Base-by-base conservation (phyloP, 495 filamentous ascomycete species). In the Sporormia fimetaria region DNA sequence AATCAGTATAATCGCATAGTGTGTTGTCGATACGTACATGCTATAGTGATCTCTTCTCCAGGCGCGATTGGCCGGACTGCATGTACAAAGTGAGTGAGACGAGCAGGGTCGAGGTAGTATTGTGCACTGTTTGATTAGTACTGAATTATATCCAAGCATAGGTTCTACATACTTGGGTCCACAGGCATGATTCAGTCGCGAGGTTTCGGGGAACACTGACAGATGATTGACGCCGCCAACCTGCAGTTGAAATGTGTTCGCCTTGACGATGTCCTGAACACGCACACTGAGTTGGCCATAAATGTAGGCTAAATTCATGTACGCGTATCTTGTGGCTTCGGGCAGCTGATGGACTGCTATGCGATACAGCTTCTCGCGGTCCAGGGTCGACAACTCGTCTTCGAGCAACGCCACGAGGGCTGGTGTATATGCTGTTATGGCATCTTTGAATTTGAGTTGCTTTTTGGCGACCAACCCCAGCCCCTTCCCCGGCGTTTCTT, bases 221-320 rank as follows among this genome's bases (percentile, higher is more conserved):
- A 53, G 31, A 40, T 53, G 50, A 15, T 41, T 49, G 22, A 44
- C 39, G 1, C 44, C 50, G 4, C 44, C 50, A 26, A 49, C 17
- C 5, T 53, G n/a, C 18, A 53, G 31, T 31, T 53, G 41, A 21
- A 53, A 53, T 3, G 50, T 44, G 23, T 53, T 53, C 12, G 44
- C 40, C 40, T 53, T 53, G n/a, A 53, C 37, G n/a, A 53, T 33
- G 24, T 53, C 50, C 21, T 53, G 50, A 6, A 48, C 30, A 3
- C 24, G 17, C 3, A 53, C 24, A 5, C 16, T 14, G 9, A 31
- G 23, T 9, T 35, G 10, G 3, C 42, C 42, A 23, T 40, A 53
- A 1, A 53, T 21, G 14, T 21, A 38, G 1, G 44, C 34, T 8
- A 53, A 40, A 10, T 34, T 16, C 22, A 49, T 17, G 22, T 24